Percentiles rank a stretch among this genome's conserved stretches.
Evolutionary conservation across 305 asterid species (phyloP).

Genomic region (Ilex paraguariensis): DNA sequence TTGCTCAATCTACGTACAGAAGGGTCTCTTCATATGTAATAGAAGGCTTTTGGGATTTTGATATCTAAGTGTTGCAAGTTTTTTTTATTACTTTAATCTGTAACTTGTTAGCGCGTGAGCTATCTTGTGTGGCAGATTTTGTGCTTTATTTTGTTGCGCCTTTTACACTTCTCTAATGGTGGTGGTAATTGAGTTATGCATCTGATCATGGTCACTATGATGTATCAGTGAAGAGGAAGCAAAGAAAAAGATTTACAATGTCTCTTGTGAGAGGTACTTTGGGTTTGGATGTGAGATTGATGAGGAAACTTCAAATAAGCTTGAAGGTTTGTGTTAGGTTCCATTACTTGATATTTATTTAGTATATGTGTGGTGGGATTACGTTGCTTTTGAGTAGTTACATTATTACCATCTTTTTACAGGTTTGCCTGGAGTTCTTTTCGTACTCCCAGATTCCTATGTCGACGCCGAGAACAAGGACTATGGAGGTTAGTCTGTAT

Average conservation of each 20-base stretch:
- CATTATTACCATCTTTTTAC: slow-evolving; percentile 15
- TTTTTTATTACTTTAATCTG: too few species aligned
- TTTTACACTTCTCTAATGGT: too few species aligned
- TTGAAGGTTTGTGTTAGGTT: slow-evolving; percentile 60
- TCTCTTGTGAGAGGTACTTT: slow-evolving; percentile 86
- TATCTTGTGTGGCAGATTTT: too few species aligned
- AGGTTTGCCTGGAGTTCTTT: slow-evolving; percentile 94
- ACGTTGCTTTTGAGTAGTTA: neutral
- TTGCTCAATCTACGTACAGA: too few species aligned
- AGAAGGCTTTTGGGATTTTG: too few species aligned
- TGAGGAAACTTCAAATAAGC: slow-evolving; percentile 94
- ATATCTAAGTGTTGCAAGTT: too few species aligned
- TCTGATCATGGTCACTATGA: neutral
- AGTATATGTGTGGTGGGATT: neutral
- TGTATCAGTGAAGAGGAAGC: slow-evolving; percentile 83
- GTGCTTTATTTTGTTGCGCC: too few species aligned
- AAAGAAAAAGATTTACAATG: slow-evolving; percentile 81
- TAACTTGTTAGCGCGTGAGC: too few species aligned
- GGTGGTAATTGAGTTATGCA: neutral
- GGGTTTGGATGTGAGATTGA: slow-evolving; percentile 97
- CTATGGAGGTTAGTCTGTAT: slow-evolving; percentile 60
- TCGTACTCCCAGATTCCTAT: slow-evolving; percentile 94
- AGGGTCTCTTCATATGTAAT: too few species aligned
- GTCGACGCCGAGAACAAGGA: slow-evolving; percentile 97
- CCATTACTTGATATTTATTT: neutral